Evolutionary conservation across 768 basidiomycete species (phyloP), one percentile per base, ranked within the genome.

Genomic region (Cubamyces sp.): DNA sequence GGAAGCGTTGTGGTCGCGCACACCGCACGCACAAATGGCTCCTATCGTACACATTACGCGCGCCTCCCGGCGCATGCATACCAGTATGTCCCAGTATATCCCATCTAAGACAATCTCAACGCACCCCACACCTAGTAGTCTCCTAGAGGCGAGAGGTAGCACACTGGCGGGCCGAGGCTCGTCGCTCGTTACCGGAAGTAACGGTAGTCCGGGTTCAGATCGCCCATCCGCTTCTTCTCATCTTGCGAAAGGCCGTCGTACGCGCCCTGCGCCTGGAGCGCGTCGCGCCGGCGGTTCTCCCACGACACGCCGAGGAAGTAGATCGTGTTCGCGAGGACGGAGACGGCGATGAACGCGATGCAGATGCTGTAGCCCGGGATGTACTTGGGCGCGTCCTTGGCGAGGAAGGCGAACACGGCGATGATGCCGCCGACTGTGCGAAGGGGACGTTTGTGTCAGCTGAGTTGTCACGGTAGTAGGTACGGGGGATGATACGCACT

Each of bases 371-470:
- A 73, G 34, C 71, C 71, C 8, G 62, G 40, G 47, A 64, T 68
- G 62, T 70, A 73, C 23, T 66, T 61, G 15, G 70, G 67, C 42
- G 71, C 71, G 56, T 73, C 70, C 46, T 68, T 65, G 11, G 69
- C 54, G 59, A 70, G 70, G 71, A 73, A 73, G 26, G 69, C 41
- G 57, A 69, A 73, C 41, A 64, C 61, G 40, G 71, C 67, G 60
- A 73, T 68, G 66, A 73, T 70, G 23, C 70, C 71, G 45, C 71
- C 71, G 54, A 71, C 70, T 70, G 43, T 5, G 6, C 16, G 30
- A 8, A 30, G 19, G 25, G 7, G 25, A 40, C 3, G n/a, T 16
- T 2, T 3, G 30, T 9, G 6, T 11, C 8, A 26, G 53, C 21
- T 3, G 30, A 51, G 18, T 19, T 9, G 51, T 15, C 0, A 7